Percentiles rank a stretch among this genome's conserved stretches.
Evolutionary conservation across 1,284 basidiomycete species (phyloP).

Genomic region (Leccinum pallidistipes): DNA sequence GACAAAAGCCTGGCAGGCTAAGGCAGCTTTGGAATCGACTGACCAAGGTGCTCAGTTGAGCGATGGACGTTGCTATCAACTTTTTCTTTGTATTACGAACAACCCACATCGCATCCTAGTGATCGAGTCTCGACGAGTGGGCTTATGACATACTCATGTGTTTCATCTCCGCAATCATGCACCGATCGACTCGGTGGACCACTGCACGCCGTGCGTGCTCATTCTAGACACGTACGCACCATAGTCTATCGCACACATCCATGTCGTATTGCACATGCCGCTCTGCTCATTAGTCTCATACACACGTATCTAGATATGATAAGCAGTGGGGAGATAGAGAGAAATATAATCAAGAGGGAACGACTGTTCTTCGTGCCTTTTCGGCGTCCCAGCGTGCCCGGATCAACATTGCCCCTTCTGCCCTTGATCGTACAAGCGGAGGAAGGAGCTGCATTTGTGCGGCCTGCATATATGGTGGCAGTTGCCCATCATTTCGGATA

Average conservation of each 20-base stretch:
- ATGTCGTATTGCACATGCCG: constrained; percentile 13
- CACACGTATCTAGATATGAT: constrained; percentile 16
- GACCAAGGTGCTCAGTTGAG: constrained; percentile 21
- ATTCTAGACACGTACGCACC: constrained; percentile 13
- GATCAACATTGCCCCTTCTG: constrained; percentile 67
- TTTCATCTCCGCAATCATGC: constrained; percentile 18
- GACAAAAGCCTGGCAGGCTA: constrained; percentile 24
- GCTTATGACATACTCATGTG: constrained; percentile 3
- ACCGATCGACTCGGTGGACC: constrained; percentile 24
- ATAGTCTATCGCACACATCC: constrained; percentile 8
- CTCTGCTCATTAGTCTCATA: constrained; percentile 9
- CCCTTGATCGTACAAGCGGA: constrained; percentile 54
- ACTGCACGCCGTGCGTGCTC: constrained; percentile 30
- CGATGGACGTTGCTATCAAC: neutral
- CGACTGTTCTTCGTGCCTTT: constrained; percentile 35
- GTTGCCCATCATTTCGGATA: constrained; percentile 65
- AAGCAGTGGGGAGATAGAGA: constrained; percentile 3
- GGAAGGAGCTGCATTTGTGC: constrained; percentile 56
- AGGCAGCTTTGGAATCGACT: constrained; percentile 31
- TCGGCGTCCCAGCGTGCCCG: constrained; percentile 71
- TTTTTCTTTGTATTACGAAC: neutral
- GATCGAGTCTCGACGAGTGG: neutral
- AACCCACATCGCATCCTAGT: neutral
- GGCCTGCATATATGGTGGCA: constrained; percentile 61
- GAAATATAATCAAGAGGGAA: constrained; percentile 5